Conservation (phyloP, 108 stramenopile genomes). For the Skeletonema tropicum region DNA sequence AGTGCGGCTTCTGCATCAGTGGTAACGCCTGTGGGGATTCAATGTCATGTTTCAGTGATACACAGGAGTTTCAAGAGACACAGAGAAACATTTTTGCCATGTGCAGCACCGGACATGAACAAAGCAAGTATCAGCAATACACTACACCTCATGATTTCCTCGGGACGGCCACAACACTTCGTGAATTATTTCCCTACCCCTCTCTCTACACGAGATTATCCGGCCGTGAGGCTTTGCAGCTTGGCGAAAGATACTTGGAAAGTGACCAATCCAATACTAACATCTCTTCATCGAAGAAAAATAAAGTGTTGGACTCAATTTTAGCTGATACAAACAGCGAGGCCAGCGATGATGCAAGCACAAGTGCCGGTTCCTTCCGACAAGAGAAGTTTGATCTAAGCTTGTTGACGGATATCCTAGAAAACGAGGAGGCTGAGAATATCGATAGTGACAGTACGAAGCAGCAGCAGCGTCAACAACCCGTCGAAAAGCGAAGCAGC, state of each 20-base stretch:
- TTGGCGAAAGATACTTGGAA: conserved; percentile 47
- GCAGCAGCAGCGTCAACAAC: not conserved
- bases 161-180: conserved; percentile 50
- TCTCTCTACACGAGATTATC: conserved; percentile 69
- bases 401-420: conserved; percentile 16
- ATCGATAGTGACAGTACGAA: not conserved
- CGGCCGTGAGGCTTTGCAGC: conserved; percentile 48
- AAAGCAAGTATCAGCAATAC: conserved; percentile 18
- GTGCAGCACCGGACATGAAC: conserved; percentile 14
- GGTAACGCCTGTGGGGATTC: conserved; percentile 28
- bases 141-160: conserved; percentile 45
- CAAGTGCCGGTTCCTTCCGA: conserved; percentile 16
- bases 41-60: conserved; percentile 14
- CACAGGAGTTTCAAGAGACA: conserved; percentile 12
- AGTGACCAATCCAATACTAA: not conserved
- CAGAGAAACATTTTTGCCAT: conserved; percentile 28
- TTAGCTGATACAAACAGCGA: not conserved
- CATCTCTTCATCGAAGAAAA: not conserved
- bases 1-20: conserved; percentile 38
- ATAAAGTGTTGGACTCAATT: not conserved
- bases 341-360: conserved; percentile 15
- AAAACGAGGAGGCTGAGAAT: conserved; percentile 12
- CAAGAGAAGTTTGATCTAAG: conserved; percentile 39
- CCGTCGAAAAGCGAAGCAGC: not conserved
- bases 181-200: conserved; percentile 78